phyloP scores from a whole-genome alignment of 108 stramenopile genomes.

The Fragilaria crotonensis region DNA sequence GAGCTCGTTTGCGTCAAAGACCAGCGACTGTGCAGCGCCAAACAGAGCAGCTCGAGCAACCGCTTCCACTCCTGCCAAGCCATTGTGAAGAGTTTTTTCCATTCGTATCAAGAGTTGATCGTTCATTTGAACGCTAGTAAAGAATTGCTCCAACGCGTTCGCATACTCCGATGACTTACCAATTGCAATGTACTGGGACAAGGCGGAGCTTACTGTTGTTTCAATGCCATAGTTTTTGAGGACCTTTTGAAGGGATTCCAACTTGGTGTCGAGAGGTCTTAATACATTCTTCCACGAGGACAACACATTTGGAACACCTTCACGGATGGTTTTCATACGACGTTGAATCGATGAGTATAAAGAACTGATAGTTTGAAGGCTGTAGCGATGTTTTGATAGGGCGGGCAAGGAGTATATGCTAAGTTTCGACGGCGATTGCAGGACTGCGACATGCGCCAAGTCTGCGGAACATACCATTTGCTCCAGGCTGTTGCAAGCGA shows the following conservation, averaged over 20 bases:
- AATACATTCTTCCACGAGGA: conserved; percentile 55
- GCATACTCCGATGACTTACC: conserved; percentile 47
- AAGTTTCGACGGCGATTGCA: conserved; percentile 10
- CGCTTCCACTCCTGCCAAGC: conserved; percentile 58
- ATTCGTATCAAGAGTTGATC: conserved; percentile 66
- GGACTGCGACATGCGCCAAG: conserved; percentile 18
- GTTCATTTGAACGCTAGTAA: conserved; percentile 69
- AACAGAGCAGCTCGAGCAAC: conserved; percentile 40
- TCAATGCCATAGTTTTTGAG: conserved; percentile 57
- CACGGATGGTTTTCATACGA: conserved; percentile 34
- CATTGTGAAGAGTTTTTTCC: conserved; percentile 40
- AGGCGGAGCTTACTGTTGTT: conserved; percentile 9
- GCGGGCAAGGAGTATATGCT: conserved; percentile 40
- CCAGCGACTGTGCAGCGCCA: conserved; percentile 48
- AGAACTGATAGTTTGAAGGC: conserved; percentile 49
- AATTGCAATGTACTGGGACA: conserved; percentile 62
- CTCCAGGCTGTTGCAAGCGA: not conserved
- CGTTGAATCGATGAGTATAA: conserved; percentile 50
- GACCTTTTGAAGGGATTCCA: conserved; percentile 35
- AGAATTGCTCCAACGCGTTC: conserved; percentile 84
- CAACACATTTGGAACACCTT: conserved; percentile 26
- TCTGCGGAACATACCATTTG: conserved; percentile 33
- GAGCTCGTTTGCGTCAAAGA: conserved; percentile 51
- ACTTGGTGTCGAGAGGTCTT: conserved; percentile 65
- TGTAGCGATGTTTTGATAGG: conserved; percentile 43